Percentiles rank a stretch among this genome's conserved stretches.
phyloP scores from a whole-genome alignment of 1,284 basidiomycete species.

The Xerocomus nothofagi region DNA sequence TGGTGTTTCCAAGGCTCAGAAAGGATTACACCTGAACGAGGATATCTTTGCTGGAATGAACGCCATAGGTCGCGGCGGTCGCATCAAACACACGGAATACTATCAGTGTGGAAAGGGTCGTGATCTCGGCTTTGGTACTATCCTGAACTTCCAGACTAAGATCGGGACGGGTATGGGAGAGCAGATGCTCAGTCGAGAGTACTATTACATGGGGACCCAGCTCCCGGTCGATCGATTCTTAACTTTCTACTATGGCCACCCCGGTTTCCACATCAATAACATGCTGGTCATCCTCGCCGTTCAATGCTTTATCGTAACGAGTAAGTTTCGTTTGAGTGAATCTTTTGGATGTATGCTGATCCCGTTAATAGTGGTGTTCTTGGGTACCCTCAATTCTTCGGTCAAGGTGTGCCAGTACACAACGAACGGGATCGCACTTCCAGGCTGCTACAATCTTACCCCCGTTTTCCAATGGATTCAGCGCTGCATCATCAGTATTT shows the following conservation, averaged over 20 bases:
- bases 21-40: conserved; percentile 97
- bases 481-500: conserved; percentile 93
- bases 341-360: conserved; percentile 4
- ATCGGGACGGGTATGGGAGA: conserved; percentile 99
- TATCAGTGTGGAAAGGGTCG: conserved; percentile 98
- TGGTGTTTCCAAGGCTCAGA: conserved; percentile 98
- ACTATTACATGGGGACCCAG: conserved; percentile 99
- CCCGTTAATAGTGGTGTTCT: conserved; percentile 70
- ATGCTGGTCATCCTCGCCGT: conserved; percentile 96
- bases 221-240: conserved; percentile 97
- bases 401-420: conserved; percentile 80
- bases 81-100: conserved; percentile 99
- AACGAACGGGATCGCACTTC: conserved; percentile 65
- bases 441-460: conserved; percentile 87
- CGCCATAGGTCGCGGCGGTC: conserved; percentile 93
- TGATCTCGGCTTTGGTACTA: conserved; percentile 98
- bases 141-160: conserved; percentile 99
- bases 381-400: conserved; percentile 86
- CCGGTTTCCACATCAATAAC: conserved; percentile 99
- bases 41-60: conserved; percentile 99
- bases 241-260: conserved; percentile 99
- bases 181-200: conserved; percentile 98
- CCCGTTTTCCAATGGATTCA: conserved; percentile 93
- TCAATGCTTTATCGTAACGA: conserved; percentile 86
- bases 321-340: conserved; percentile 46